Base-by-base conservation (phyloP, 2,329 filamentous ascomycete genomes). In the Monosporascus sp. region DNA sequence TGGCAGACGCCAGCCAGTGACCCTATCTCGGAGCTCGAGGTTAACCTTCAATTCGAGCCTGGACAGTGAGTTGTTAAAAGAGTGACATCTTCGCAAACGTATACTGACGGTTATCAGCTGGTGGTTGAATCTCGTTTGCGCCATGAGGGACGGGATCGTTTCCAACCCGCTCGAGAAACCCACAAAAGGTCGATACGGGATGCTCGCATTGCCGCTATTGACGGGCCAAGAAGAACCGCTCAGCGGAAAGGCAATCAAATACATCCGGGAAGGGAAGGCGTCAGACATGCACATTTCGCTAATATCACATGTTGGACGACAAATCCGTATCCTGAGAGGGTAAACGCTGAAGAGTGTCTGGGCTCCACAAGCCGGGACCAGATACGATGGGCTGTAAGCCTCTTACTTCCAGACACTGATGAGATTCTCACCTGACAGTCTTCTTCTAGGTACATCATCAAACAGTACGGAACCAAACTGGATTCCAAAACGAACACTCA, bases 351-450 rank as follows among this genome's bases (percentile, higher is more conserved):
- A 73, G 56, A 83, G 81, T 52, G 69, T 73, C 1, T 71, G 77
- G 53, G 79, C 81, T 4, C 82, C 82, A 1, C 61, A 64, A 37
- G 77, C 71, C 2, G 82, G 82, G 2, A 62, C 84, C 27, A 71
- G 82, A 55, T 84, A 83, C 56, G 82, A 85, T 61, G 82, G 82
- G 49, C 58, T 82, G 79, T 83, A 68, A 66, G 79, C 70, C 22
- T n/a, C n/a, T 37, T 41, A 7, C 24, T 26, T 58, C 51, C 54
- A 51, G 38, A 54, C 19, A 20, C 8, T 16, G 24, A 37, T 19
- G 14, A 38, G 31, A 22, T 19, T 43, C 7, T 27, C 8, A 24
- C 36, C 40, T 45, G 26, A 31, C 9, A n/a, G 7, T 3, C 3
- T n/a, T 5, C 20, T 16, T 26, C 3, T 40, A 83, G 80, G 31